Conservation (phyloP, 2,329 filamentous ascomycete species). For the Cryphonectria carpinicola region DNA sequence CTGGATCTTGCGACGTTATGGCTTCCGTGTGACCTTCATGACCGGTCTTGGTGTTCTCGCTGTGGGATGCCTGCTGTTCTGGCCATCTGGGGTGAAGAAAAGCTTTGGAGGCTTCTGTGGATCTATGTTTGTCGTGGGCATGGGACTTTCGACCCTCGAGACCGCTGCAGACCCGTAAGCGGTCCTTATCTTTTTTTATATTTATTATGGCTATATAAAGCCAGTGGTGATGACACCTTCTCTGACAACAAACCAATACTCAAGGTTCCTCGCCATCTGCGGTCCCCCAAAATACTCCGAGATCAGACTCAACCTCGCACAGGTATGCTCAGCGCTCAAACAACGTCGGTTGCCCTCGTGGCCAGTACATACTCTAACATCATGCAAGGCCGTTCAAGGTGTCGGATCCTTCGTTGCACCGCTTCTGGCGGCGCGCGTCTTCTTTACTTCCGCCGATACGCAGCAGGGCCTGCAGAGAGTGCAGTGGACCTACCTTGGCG, state of each 20-base stretch:
- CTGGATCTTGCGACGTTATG: constrained; percentile 65
- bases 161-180: constrained; percentile 57
- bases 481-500: constrained; percentile 67
- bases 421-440: constrained; percentile 62
- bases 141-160: constrained; percentile 54
- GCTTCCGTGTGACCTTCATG: constrained; percentile 71
- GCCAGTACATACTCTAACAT: not conserved
- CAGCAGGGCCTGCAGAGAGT: constrained; percentile 58
- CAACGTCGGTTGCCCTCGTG: too few species aligned
- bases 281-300: constrained; percentile 63
- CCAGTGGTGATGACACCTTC: not conserved
- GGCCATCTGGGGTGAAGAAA: constrained; percentile 58
- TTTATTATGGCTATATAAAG: not conserved
- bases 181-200: not conserved
- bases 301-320: constrained; percentile 59
- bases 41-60: constrained; percentile 60
- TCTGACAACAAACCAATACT: not conserved
- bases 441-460: constrained; percentile 59
- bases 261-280: constrained; percentile 51
- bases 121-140: constrained; percentile 53
- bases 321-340: not conserved
- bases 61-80: constrained; percentile 60
- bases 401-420: constrained; percentile 62
- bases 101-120: constrained; percentile 65
- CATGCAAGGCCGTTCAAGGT: constrained; percentile 58